Evolutionary conservation across 2,329 filamentous ascomycete species (phyloP).

Genomic region (Ceratocystis destructans): DNA sequence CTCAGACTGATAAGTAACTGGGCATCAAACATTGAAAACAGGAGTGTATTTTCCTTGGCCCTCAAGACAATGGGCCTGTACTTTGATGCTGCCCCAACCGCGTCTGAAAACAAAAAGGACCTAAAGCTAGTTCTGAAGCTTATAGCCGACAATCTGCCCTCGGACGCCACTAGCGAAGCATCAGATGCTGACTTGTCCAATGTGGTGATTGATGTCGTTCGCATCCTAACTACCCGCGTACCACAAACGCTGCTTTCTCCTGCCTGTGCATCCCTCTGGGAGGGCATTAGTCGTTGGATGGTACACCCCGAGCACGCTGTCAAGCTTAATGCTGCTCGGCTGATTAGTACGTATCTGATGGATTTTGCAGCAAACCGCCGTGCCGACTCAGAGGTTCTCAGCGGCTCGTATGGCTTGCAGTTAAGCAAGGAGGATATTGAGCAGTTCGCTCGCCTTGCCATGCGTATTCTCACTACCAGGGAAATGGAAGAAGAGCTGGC

Average conservation of each 20-base stretch:
- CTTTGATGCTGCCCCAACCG: slow-evolving; percentile 53
- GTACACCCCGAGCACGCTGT: slow-evolving; percentile 59
- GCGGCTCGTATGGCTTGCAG: slow-evolving; percentile 56
- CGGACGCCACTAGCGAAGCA: slow-evolving; percentile 34
- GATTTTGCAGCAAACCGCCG: slow-evolving; percentile 49
- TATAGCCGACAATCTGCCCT: slow-evolving; percentile 36
- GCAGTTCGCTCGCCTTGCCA: slow-evolving; percentile 39
- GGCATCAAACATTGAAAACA: slow-evolving; percentile 56
- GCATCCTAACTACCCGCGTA: slow-evolving; percentile 52
- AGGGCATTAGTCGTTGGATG: slow-evolving; percentile 51
- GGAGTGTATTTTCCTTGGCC: slow-evolving; percentile 55
- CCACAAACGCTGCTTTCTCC: slow-evolving; percentile 49
- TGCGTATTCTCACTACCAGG: slow-evolving; percentile 43
- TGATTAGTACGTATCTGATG: slow-evolving; percentile 64
- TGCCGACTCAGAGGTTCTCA: slow-evolving; percentile 41
- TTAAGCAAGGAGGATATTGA: slow-evolving; percentile 51
- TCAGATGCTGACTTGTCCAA: slow-evolving; percentile 49
- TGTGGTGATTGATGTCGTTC: slow-evolving; percentile 55
- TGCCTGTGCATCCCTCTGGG: slow-evolving; percentile 55
- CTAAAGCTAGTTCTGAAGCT: slow-evolving; percentile 46
- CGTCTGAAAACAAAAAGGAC: slow-evolving; percentile 51
- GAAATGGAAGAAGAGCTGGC: slow-evolving; percentile 63
- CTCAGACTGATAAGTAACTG: slow-evolving; percentile 58
- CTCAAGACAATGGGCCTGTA: slow-evolving; percentile 74
- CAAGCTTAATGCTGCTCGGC: slow-evolving; percentile 59